phyloP scores from a whole-genome alignment of 2,329 filamentous ascomycete genomes.

The Pyrenophora teres region DNA sequence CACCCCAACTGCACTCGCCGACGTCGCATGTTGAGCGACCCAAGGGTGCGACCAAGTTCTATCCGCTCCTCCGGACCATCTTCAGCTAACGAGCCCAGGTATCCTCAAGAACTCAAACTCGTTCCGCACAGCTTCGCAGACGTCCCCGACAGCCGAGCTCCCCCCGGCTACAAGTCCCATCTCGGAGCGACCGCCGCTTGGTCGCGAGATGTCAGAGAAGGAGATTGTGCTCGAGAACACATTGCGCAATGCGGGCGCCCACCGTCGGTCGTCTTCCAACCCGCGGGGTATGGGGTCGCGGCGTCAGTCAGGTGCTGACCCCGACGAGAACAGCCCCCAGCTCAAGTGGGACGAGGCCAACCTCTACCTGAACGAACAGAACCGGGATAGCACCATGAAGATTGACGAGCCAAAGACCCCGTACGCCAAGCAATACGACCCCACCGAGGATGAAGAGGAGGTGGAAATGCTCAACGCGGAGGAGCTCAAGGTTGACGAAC shows the following conservation, averaged over 20 bases:
- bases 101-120: constrained; percentile 88
- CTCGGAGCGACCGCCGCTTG: constrained; percentile 49
- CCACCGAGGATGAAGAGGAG: constrained; percentile 82
- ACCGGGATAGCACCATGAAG: constrained; percentile 96
- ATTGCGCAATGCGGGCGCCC: constrained; percentile 87
- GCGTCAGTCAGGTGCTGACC: constrained; percentile 65
- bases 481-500: constrained; percentile 70
- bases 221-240: constrained; percentile 95
- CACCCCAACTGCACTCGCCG: constrained; percentile 43
- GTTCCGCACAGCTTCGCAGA: constrained; percentile 59
- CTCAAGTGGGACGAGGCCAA: constrained; percentile 99
- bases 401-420: constrained; percentile 98
- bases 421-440: constrained; percentile 90
- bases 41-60: constrained; percentile 42
- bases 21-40: constrained; percentile 49
- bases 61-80: constrained; percentile 4
- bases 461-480: constrained; percentile 68
- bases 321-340: constrained; percentile 68
- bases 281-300: constrained; percentile 71
- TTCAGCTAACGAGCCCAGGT: constrained; percentile 59
- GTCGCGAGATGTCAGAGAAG: constrained; percentile 69
- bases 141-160: constrained; percentile 52
- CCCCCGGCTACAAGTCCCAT: constrained; percentile 42
- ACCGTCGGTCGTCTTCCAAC: constrained; percentile 79
- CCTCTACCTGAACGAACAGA: constrained; percentile 94